Evolutionary conservation across 2,329 filamentous ascomycete genomes (phyloP), one percentile per base, ranked within the genome.

Genomic region (Gnomoniopsis smithogilvyi): DNA sequence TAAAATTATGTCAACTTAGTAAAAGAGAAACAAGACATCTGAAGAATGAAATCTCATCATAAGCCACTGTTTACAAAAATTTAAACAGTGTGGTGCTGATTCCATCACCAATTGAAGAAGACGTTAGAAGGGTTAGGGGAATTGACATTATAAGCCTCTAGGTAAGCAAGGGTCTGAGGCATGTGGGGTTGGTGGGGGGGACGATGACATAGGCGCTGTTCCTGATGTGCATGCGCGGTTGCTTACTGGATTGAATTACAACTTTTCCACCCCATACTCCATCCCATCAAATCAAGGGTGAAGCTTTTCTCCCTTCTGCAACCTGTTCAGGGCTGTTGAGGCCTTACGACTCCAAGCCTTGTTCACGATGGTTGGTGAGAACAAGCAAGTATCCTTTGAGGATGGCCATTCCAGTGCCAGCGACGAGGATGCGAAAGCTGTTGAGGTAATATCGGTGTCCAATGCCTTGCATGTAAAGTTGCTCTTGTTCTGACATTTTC

Each of bases 401-500:
- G 66, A 69, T 46, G 71, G 69, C 26, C 70, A 70, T 45, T 78
- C 76, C 3, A 78, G 76, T 55, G 75, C 72, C 38, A 82, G 79
- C 64, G 80, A 82, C 51, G 81, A 84, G 58, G 81, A 84, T 48
- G 73, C 70, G 49, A 73, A 71, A 51, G 72, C 80, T 12, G 76
- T 85, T 51, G 82, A 85, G 75, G 81, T 84, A 73, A 36, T 68
- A 62, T 36, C 53, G 19, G 33, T 15, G 36, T n/a, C 11, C 36
- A 15, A 3, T 41, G 36, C 36, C 6, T 14, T 4, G 14, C 36
- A n/a, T 4, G 6, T 17, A 45, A n/a, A 19, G 12, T 8, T 19
- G n/a, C 34, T 26, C 33, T n/a, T 56, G 21, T 50, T 11, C 47
- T 45, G 22, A 30, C 41, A 33, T 43, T 36, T 55, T 30, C 24